Evolutionary conservation across 495 filamentous ascomycete genomes (phyloP).

Genomic region (Ascodesmis nigricans): DNA sequence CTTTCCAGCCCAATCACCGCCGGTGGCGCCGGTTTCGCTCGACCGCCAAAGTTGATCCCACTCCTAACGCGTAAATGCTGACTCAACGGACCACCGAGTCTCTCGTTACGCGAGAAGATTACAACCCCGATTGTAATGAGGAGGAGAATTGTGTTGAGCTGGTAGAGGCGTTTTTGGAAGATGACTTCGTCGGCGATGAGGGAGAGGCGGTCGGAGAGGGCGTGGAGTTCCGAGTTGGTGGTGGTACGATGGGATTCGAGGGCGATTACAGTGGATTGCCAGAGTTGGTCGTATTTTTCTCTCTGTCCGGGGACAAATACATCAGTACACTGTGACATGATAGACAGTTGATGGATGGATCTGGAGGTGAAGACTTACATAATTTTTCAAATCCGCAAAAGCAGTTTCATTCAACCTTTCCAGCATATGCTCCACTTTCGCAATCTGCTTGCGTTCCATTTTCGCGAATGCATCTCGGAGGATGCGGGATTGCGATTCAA

Average conservation of each 20-base stretch:
- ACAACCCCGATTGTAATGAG: conserved; percentile 72
- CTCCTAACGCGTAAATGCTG: conserved; percentile 16
- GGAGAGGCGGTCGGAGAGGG: conserved; percentile 57
- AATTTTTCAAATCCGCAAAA: conserved; percentile 56
- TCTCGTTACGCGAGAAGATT: conserved; percentile 34
- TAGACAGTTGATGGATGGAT: not conserved
- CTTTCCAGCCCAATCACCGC: too few species aligned
- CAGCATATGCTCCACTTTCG: conserved; percentile 62
- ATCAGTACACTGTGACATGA: not conserved
- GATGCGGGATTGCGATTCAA: conserved; percentile 83
- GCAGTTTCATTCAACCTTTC: conserved; percentile 70
- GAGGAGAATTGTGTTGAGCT: conserved; percentile 68
- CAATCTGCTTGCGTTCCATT: conserved; percentile 69
- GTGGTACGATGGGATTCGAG: conserved; percentile 70
- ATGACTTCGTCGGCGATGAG: conserved; percentile 84
- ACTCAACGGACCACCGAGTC: conserved; percentile 13
- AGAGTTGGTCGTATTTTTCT: conserved; percentile 82
- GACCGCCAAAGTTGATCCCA: too few species aligned
- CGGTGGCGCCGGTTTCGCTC: too few species aligned
- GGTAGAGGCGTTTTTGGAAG: conserved; percentile 85
- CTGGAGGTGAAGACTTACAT: conserved; percentile 21
- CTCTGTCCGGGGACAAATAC: conserved; percentile 21
- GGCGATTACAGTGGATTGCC: conserved; percentile 82
- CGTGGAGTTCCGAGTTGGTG: conserved; percentile 55
- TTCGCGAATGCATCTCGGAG: conserved; percentile 77